Evolutionary conservation across 2,329 filamentous ascomycete species (phyloP).

Genomic region (Tolypocladium tundrense): DNA sequence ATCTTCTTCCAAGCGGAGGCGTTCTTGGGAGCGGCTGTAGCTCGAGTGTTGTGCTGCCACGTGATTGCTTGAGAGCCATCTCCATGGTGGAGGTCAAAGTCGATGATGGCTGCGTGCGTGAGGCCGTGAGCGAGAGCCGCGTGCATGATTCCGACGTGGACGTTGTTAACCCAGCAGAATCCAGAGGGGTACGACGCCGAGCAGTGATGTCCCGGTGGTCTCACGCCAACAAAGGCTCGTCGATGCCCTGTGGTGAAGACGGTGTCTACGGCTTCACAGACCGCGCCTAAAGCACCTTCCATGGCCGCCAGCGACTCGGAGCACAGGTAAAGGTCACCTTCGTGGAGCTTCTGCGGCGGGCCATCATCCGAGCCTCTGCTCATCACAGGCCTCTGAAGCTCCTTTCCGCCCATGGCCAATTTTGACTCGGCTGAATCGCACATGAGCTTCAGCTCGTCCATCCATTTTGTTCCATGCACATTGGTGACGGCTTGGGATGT

Average conservation of each 20-base stretch:
- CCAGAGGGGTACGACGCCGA: conserved; percentile 82
- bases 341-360: conserved; percentile 55
- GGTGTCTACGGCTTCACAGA: conserved; percentile 84
- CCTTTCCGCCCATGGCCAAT: conserved; percentile 66
- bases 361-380: conserved; percentile 35
- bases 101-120: conserved; percentile 88
- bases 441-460: conserved; percentile 81
- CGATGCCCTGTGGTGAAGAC: conserved; percentile 61
- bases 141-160: conserved; percentile 92
- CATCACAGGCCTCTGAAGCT: conserved; percentile 61
- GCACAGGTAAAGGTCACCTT: conserved; percentile 86
- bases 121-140: conserved; percentile 73
- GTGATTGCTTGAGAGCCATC: conserved; percentile 93
- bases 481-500: conserved; percentile 72
- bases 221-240: conserved; percentile 82
- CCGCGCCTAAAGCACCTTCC: conserved; percentile 82
- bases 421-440: conserved; percentile 72
- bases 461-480: conserved; percentile 87
- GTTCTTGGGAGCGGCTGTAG: conserved; percentile 53
- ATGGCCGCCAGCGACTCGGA: conserved; percentile 77
- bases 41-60: conserved; percentile 78
- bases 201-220: conserved; percentile 93
- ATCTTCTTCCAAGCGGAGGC: conserved; percentile 69
- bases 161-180: conserved; percentile 98
- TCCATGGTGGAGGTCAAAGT: conserved; percentile 86